phyloP scores from a whole-genome alignment of 2,329 filamentous ascomycete genomes.

The Fusarium nurragi region DNA sequence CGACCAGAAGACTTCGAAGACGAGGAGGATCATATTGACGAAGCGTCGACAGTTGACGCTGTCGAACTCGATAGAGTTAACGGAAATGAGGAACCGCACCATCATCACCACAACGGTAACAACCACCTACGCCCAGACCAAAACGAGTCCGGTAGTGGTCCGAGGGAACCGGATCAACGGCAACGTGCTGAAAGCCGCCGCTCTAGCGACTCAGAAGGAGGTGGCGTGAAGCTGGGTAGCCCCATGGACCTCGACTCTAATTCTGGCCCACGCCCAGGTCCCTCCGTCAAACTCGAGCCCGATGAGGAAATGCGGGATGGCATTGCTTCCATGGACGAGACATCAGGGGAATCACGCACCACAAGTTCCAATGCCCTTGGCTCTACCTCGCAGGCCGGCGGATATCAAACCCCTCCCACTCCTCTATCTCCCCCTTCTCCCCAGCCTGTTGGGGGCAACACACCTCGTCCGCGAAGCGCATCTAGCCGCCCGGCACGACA shows the following conservation, averaged over 20 bases:
- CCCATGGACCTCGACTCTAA: conserved; percentile 54
- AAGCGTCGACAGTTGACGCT: conserved; percentile 12
- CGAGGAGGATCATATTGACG: conserved; percentile 52
- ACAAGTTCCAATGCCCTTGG: conserved; percentile 19
- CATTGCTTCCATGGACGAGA: conserved; percentile 1
- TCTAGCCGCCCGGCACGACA: conserved; percentile 13
- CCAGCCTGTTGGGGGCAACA: neutral
- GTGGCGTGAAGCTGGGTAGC: conserved; percentile 57
- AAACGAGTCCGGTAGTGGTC: neutral
- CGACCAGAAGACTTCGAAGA: conserved; percentile 61
- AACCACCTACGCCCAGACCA: neutral
- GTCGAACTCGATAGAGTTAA: neutral
- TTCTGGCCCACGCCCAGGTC: conserved; percentile 27
- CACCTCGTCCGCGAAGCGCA: conserved; percentile 1
- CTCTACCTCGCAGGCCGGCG: conserved; percentile 4
- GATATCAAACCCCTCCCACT: conserved; percentile 32
- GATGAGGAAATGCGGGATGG: conserved; percentile 39
- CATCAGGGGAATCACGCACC: conserved; percentile 24
- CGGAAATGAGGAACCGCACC: conserved; percentile 2
- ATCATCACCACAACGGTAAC: neutral
- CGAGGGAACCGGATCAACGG: neutral
- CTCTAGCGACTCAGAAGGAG: conserved; percentile 55
- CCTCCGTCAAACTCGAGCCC: conserved; percentile 51
- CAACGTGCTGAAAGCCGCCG: conserved; percentile 41
- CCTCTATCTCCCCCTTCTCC: conserved; percentile 21